A percentile compares a stretch with the other conserved stretches of the same genome.
phyloP scores from a whole-genome alignment of 306 rosid genomes.

The Prosopis cineraria region DNA sequence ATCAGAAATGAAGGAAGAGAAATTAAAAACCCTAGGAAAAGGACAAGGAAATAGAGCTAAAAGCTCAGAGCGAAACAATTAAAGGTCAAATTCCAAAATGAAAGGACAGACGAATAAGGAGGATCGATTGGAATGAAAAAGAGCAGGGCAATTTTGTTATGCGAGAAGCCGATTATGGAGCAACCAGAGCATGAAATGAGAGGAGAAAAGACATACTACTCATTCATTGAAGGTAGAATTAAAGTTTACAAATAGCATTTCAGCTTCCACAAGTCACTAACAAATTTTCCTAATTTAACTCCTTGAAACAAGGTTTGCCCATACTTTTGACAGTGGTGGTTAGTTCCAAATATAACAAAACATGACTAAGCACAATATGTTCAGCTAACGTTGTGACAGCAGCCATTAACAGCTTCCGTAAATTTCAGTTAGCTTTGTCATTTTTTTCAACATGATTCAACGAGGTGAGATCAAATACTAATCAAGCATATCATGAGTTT shows the following conservation, averaged over 20 bases:
- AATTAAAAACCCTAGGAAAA: not conserved
- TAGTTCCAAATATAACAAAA: not conserved
- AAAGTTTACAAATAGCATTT: not conserved
- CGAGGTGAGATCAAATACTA: not conserved
- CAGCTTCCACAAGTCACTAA: not conserved
- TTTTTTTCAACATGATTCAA: not conserved
- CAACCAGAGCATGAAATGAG: constrained; percentile 4
- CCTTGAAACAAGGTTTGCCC: not conserved
- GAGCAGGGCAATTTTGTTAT: not conserved
- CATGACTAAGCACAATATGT: not conserved
- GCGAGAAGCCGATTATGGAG: not conserved
- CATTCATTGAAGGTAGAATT: not conserved
- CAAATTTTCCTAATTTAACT: not conserved
- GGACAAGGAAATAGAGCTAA: not conserved
- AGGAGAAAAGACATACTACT: not conserved
- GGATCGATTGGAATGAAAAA: not conserved
- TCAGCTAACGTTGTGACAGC: not conserved
- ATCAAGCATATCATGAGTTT: not conserved
- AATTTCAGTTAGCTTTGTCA: not conserved
- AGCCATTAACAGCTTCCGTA: not conserved
- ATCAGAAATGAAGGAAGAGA: not conserved
- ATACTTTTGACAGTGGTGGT: not conserved
- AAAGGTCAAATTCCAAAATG: not conserved
- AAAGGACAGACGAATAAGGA: not conserved
- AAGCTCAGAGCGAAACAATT: not conserved